These are phyloP conservation scores for Sporobolus alterniflorus DNA, from an alignment of 202 grass and related monocot genomes.

Conservation along the genomic window DNA sequence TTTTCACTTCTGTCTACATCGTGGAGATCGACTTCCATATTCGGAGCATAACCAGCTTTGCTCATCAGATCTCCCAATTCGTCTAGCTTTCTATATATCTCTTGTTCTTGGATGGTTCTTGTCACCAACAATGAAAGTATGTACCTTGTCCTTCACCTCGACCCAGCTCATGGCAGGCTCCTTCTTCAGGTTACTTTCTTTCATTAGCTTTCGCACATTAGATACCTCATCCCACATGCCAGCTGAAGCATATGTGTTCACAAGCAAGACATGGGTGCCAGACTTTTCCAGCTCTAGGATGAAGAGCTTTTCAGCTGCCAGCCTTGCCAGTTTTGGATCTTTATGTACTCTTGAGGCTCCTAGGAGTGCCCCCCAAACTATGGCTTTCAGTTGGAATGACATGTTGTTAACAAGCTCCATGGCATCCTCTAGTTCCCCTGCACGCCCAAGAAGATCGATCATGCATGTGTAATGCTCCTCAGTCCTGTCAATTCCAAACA, in stretches of 20 bases:
- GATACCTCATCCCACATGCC: constrained; percentile 79
- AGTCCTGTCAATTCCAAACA: constrained; percentile 75
- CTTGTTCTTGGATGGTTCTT: constrained; percentile 67
- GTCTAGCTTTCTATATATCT: constrained; percentile 87
- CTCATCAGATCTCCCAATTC: constrained; percentile 80
- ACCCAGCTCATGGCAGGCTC: constrained; percentile 96
- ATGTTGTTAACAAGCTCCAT: constrained; percentile 79
- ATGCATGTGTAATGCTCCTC: constrained; percentile 94
- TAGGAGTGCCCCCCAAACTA: constrained; percentile 83
- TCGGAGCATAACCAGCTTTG: constrained; percentile 73
- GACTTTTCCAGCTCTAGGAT: constrained; percentile 80
- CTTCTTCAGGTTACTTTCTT: constrained; percentile 70
- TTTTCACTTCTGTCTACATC: constrained; percentile 69
- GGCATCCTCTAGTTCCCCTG: constrained; percentile 79
- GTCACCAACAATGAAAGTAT: constrained; percentile 87
- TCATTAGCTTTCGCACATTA: constrained; percentile 77
- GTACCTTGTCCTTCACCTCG: constrained; percentile 81
- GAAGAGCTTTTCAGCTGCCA: constrained; percentile 80
- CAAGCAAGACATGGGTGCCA: constrained; percentile 85
- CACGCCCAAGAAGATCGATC: constrained; percentile 91
- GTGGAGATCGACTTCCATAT: constrained; percentile 75
- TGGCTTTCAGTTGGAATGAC: constrained; percentile 75
- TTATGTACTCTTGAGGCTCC: constrained; percentile 75
- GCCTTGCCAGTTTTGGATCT: constrained; percentile 64
- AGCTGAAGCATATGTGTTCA: constrained; percentile 82